Percentiles rank a stretch among this genome's conserved stretches.
Evolutionary conservation across 352 stramenopile genomes (phyloP).

Genomic region (Plasmopara muralis): DNA sequence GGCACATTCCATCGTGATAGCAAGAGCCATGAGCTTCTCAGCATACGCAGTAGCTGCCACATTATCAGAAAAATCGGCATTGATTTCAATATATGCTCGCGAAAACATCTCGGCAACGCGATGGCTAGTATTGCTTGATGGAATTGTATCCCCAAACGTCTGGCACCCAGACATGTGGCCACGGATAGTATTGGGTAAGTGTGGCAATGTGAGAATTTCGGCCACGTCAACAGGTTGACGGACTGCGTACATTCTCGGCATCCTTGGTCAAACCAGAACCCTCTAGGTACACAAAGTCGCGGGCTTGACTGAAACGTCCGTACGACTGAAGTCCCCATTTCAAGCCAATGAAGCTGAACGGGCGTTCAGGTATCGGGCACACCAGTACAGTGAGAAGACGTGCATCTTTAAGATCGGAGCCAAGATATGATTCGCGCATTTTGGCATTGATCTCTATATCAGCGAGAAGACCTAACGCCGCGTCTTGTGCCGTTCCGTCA

Average conservation of each 20-base stretch:
- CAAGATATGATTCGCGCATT: constrained; percentile 34
- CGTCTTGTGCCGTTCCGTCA: constrained; percentile 34
- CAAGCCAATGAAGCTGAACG: constrained; percentile 36
- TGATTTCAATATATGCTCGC: constrained; percentile 28
- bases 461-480: constrained; percentile 30
- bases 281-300: constrained; percentile 44
- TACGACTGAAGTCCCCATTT: constrained; percentile 40
- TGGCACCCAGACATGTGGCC: constrained; percentile 31
- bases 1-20: constrained; percentile 32
- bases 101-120: constrained; percentile 32
- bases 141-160: constrained; percentile 22
- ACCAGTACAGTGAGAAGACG: constrained; percentile 30
- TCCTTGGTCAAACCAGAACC: constrained; percentile 28
- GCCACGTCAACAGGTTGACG: constrained; percentile 28
- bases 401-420: constrained; percentile 29
- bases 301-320: constrained; percentile 27
- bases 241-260: constrained; percentile 20
- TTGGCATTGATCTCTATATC: constrained; percentile 32
- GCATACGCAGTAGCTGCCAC: constrained; percentile 18
- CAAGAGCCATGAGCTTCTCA: constrained; percentile 26
- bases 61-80: constrained; percentile 23
- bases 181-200: constrained; percentile 30
- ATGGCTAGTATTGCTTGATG: constrained; percentile 7
- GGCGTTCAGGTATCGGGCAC: constrained; percentile 20
- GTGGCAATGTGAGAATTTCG: constrained; percentile 19